Evolutionary conservation across 1,139 yeast species (phyloP).

Genomic region (Pichia sp.): DNA sequence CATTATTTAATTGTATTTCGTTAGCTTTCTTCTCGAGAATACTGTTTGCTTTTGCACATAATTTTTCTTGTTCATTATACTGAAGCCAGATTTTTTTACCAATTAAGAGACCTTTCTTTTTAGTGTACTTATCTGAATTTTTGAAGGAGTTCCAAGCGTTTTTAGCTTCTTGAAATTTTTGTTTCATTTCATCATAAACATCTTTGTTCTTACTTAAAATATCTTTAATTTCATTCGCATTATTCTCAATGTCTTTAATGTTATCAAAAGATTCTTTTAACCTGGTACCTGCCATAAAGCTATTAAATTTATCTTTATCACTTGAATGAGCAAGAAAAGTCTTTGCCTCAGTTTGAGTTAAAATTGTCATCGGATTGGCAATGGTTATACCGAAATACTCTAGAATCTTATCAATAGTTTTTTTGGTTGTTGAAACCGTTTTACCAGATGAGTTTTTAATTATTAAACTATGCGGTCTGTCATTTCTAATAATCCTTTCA

Average conservation of each 20-base stretch:
- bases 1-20: conserved; percentile 3
- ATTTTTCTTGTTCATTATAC: conserved; percentile 36
- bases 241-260: conserved; percentile 37
- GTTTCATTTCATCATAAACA: conserved; percentile 25
- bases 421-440: conserved; percentile 52
- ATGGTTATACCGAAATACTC: conserved; percentile 70
- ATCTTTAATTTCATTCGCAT: conserved; percentile 39
- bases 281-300: conserved; percentile 75
- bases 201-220: conserved; percentile 29
- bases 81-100: conserved; percentile 67
- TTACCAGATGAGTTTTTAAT: conserved; percentile 48
- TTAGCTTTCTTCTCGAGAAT: conserved; percentile 27
- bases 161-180: conserved; percentile 37
- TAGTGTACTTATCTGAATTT: conserved; percentile 30
- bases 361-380: conserved; percentile 86
- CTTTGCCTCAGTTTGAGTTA: conserved; percentile 92
- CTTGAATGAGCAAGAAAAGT: conserved; percentile 75
- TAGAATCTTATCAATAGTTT: conserved; percentile 61
- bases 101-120: conserved; percentile 34
- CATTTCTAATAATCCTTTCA: conserved; percentile 59
- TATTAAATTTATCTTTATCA: conserved; percentile 61
- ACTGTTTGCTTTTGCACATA: conserved; percentile 20
- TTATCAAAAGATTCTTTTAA: conserved; percentile 55
- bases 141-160: conserved; percentile 31
- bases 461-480: conserved; percentile 44